Evolutionary conservation across 495 filamentous ascomycete species (phyloP).

Genomic region (Daldinia vernicosa): DNA sequence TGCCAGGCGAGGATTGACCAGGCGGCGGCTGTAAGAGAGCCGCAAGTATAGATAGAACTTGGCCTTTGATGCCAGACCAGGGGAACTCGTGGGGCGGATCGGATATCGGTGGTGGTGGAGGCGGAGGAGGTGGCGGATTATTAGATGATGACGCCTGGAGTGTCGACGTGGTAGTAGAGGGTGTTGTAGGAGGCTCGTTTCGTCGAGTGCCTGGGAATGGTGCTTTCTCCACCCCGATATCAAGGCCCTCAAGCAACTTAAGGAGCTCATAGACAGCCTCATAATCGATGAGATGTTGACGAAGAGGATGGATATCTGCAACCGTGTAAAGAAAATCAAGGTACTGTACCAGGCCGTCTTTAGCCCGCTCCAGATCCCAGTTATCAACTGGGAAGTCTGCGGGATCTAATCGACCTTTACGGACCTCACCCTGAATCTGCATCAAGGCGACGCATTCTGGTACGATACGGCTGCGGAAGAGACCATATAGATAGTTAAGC

Average conservation of each 20-base stretch:
- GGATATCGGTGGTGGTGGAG: constrained; percentile 63
- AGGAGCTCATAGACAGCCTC: constrained; percentile 86
- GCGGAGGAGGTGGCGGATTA: constrained; percentile 58
- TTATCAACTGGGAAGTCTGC: constrained; percentile 92
- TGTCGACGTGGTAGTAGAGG: constrained; percentile 46
- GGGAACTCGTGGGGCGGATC: constrained; percentile 89
- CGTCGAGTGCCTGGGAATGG: constrained; percentile 58
- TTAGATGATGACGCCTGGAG: constrained; percentile 53
- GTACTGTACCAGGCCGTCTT: constrained; percentile 88
- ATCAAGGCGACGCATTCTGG: constrained; percentile 93
- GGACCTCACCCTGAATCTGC: constrained; percentile 90
- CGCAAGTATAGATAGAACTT: constrained; percentile 85
- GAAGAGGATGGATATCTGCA: constrained; percentile 69
- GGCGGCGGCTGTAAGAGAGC: constrained; percentile 72
- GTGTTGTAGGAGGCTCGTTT: constrained; percentile 38
- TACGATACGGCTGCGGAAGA: constrained; percentile 90
- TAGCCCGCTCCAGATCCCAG: constrained; percentile 93
- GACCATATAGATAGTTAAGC: constrained; percentile 88
- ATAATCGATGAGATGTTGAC: constrained; percentile 83
- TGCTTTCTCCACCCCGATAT: constrained; percentile 82
- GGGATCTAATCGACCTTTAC: constrained; percentile 54
- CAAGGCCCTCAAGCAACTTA: constrained; percentile 82
- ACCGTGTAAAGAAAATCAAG: constrained; percentile 93
- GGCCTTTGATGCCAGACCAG: constrained; percentile 92
- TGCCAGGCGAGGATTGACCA: constrained; percentile 68